These are phyloP conservation scores for Cystobasidiopsis lactophilus DNA, from an alignment of 768 basidiomycete genomes.

Conservation along the genomic window DNA sequence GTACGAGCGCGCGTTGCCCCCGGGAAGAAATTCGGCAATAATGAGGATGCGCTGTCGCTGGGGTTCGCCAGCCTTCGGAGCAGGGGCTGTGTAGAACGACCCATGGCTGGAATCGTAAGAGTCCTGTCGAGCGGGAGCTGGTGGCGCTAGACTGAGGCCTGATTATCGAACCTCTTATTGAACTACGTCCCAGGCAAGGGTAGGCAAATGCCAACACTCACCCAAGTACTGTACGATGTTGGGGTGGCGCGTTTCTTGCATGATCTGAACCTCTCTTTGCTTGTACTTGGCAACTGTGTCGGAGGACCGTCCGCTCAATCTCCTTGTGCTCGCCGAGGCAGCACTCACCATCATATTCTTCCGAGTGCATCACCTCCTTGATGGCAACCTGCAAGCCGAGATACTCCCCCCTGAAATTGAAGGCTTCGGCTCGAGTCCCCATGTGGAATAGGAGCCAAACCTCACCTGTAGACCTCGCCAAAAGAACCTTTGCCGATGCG, in stretches of 20 bases:
- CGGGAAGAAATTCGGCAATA: constrained; percentile 65
- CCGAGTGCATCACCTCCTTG: constrained; percentile 83
- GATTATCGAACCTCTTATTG: no score
- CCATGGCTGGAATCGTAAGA: neutral
- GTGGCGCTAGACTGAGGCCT: constrained; percentile 59
- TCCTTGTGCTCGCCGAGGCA: neutral
- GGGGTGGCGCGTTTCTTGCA: constrained; percentile 82
- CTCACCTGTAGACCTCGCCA: constrained; percentile 52
- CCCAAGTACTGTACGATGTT: constrained; percentile 87
- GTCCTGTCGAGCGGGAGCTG: constrained; percentile 27
- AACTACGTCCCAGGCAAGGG: no score
- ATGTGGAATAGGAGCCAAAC: neutral
- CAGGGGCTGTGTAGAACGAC: neutral
- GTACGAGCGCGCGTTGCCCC: constrained; percentile 61
- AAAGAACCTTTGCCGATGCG: constrained; percentile 68
- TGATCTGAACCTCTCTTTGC: constrained; percentile 91
- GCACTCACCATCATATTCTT: constrained; percentile 49
- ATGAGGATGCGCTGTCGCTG: constrained; percentile 66
- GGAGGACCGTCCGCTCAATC: neutral
- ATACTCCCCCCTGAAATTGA: constrained; percentile 56
- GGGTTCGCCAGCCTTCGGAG: neutral
- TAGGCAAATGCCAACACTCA: no score
- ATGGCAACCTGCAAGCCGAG: constrained; percentile 90
- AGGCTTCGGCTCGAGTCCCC: no score
- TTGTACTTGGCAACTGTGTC: constrained; percentile 77